Percentiles rank a stretch among this genome's conserved stretches.
These are phyloP conservation scores for Aspergillus versicolor DNA, from an alignment of 2,329 filamentous ascomycete genomes.

Conservation along the genomic window DNA sequence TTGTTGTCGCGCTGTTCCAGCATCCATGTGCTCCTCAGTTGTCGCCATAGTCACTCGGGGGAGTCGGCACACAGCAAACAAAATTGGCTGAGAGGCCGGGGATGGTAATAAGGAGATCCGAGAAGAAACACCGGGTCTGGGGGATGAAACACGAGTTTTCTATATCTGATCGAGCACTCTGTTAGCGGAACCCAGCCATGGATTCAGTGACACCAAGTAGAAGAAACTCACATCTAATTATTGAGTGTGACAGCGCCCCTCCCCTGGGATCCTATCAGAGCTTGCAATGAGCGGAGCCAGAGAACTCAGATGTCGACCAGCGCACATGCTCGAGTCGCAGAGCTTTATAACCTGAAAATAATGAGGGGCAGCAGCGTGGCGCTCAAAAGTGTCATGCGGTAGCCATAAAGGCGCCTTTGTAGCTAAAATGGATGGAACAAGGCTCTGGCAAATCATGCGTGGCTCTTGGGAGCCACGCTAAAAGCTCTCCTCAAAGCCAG, in stretches of 20 bases:
- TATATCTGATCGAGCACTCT: neutral
- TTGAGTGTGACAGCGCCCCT: neutral
- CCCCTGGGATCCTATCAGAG: neutral
- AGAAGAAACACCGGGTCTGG: neutral
- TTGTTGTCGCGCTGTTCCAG: neutral
- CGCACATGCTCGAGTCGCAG: neutral
- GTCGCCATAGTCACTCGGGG: conserved; percentile 1
- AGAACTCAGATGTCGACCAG: conserved; percentile 1
- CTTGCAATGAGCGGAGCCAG: neutral
- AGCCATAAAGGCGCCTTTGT: neutral
- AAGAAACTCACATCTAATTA: conserved; percentile 5
- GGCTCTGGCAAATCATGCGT: neutral
- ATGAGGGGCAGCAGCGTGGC: neutral
- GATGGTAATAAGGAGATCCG: neutral
- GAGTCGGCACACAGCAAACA: neutral
- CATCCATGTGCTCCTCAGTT: neutral
- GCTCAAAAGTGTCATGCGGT: conserved; percentile 2
- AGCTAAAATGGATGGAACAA: neutral
- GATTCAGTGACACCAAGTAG: neutral
- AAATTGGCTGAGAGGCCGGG: neutral
- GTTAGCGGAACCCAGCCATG: neutral
- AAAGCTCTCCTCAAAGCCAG: neutral
- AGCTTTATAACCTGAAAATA: neutral
- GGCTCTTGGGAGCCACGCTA: neutral
- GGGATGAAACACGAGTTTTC: neutral